Conservation (phyloP, 306 rosid species). For the Malus asiatica region DNA sequence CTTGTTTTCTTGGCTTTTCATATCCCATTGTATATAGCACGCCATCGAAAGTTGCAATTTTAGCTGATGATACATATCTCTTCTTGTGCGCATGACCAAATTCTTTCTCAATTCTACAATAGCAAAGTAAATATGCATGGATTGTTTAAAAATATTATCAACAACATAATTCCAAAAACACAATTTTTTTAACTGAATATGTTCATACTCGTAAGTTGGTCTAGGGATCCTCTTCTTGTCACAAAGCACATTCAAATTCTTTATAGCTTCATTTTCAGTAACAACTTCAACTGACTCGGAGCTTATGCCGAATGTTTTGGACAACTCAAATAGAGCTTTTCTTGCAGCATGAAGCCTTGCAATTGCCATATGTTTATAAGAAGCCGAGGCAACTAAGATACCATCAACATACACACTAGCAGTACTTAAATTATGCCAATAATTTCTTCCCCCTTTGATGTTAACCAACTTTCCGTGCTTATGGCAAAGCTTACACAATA, state of each 20-base stretch:
- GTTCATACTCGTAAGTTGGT: conserved; percentile 48
- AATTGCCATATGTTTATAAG: conserved; percentile 39
- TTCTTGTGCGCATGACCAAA: conserved; percentile 53
- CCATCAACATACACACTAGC: conserved; percentile 51
- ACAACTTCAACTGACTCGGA: not conserved
- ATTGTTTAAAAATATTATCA: not conserved
- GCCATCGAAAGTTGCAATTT: conserved; percentile 23
- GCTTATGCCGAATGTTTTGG: not conserved
- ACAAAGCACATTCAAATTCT: conserved; percentile 39
- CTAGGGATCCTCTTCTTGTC: conserved; percentile 40
- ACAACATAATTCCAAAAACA: not conserved
- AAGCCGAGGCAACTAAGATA: conserved; percentile 30
- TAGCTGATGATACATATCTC: conserved; percentile 38
- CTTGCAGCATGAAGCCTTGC: conserved; percentile 62
- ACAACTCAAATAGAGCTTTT: conserved; percentile 37
- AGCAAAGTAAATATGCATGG: not conserved
- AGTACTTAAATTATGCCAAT: not conserved
- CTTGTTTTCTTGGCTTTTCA: conserved; percentile 32
- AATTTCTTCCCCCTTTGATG: conserved; percentile 13
- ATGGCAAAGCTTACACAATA: conserved; percentile 50
- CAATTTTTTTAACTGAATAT: too few species aligned
- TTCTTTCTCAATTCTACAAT: conserved; percentile 44
- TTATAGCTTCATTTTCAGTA: conserved; percentile 27
- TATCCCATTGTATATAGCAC: conserved; percentile 29
- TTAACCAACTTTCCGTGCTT: conserved; percentile 49